Conservation (phyloP, 257 asterid species). For the Linaria vulgaris region DNA sequence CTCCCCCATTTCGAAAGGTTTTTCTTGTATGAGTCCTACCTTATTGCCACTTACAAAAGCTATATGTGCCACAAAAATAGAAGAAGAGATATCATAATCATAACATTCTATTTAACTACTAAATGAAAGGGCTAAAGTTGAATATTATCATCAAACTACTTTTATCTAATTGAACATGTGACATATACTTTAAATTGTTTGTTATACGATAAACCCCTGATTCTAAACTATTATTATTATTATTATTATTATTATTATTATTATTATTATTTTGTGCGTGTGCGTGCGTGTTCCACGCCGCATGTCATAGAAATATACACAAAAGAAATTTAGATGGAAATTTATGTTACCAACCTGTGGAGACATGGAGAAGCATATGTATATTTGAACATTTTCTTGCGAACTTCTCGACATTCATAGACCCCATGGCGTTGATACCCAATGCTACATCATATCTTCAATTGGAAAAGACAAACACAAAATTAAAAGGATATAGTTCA, state of each 20-base stretch:
- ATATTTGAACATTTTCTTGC: slow-evolving; percentile 41
- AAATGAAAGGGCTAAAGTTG: background rate
- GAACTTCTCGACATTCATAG: slow-evolving; percentile 40
- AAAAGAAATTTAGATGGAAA: too few species aligned
- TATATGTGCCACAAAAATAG: slow-evolving; percentile 8
- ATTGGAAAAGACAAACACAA: background rate
- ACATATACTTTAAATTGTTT: too few species aligned
- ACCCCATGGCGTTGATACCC: slow-evolving; percentile 46
- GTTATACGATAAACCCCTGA: too few species aligned
- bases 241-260: too few species aligned
- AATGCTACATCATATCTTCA: slow-evolving; percentile 57
- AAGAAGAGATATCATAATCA: background rate
- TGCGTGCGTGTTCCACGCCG: too few species aligned
- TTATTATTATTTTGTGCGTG: too few species aligned
- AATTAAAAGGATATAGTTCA: too few species aligned
- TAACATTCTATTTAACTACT: background rate
- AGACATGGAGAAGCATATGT: slow-evolving; percentile 49
- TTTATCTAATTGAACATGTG: too few species aligned
- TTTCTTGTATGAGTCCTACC: slow-evolving; percentile 45
- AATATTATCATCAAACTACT: too few species aligned
- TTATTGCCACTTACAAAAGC: slow-evolving; percentile 51
- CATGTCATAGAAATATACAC: too few species aligned
- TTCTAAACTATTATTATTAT: too few species aligned
- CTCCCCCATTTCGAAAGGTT: slow-evolving; percentile 40
- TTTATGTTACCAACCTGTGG: slow-evolving; percentile 42